These are phyloP conservation scores for Trichoderma breve DNA, from an alignment of 2,329 filamentous ascomycete genomes.

Conservation along the genomic window DNA sequence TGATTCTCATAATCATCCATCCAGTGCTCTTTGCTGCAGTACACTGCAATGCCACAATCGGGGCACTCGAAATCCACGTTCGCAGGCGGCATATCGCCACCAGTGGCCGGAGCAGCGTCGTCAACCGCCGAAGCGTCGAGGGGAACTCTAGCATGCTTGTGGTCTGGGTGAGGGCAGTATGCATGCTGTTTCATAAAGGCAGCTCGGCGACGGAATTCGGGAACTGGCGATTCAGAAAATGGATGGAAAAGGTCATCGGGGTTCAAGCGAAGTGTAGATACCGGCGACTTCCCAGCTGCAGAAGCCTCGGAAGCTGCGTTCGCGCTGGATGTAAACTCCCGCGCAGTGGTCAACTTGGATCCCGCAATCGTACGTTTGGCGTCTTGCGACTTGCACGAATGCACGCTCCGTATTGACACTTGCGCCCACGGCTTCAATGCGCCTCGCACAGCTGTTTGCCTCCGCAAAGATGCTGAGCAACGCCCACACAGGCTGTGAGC, in stretches of 20 bases:
- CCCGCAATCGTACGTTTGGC: constrained; percentile 22
- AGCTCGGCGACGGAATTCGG: constrained; percentile 81
- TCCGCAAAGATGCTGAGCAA: constrained; percentile 38
- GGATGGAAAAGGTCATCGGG: constrained; percentile 90
- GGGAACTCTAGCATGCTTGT: constrained; percentile 70
- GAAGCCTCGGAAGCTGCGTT: constrained; percentile 30
- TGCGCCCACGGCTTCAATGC: constrained; percentile 29
- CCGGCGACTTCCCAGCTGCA: constrained; percentile 26
- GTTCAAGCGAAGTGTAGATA: constrained; percentile 45
- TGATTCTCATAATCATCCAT: constrained; percentile 93
- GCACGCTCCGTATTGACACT: constrained; percentile 31
- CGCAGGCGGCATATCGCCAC: constrained; percentile 62
- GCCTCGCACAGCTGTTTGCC: constrained; percentile 29
- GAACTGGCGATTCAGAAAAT: constrained; percentile 83
- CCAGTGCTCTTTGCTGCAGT: constrained; percentile 94
- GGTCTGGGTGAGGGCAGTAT: constrained; percentile 86
- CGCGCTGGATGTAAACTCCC: constrained; percentile 35
- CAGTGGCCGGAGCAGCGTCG: constrained; percentile 53
- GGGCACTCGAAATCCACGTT: constrained; percentile 94
- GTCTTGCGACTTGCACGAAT: constrained; percentile 28
- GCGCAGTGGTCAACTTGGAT: constrained; percentile 23
- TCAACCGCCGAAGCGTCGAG: constrained; percentile 64
- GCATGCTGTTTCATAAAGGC: constrained; percentile 92
- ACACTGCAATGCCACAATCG: constrained; percentile 90
- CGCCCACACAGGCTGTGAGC: constrained; percentile 41